Base-by-base conservation (phyloP, 345 rosid genomes). In the Excoecaria cochinchinensis region DNA sequence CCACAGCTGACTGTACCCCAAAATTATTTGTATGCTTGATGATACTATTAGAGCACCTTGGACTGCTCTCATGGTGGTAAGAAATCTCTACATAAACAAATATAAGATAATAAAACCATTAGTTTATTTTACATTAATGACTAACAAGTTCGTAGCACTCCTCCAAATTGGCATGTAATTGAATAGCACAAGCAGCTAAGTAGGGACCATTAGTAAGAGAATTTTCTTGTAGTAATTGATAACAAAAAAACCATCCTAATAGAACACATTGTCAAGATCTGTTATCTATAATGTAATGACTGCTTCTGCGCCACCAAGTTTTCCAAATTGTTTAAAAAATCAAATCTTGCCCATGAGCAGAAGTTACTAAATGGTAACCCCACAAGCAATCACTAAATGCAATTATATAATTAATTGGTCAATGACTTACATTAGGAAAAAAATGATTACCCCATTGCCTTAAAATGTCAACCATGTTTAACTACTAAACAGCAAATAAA, bases 31-130 rank as follows among this genome's bases (percentile, higher is more conserved):
- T 79, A 95, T 82, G 78, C 98, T 95, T 63, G 99, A 95, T 84
- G 98, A 91, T 70, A 95, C 97, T 31, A 95, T 95, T 21, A 95
- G 72, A 48, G 99, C 99, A 55, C 98, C 99, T 89, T 95, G 99
- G 67, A 95, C 97, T 0, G 99, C 99, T 83, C 94, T 93, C 97
- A 93, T 95, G 65, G 99, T 95, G 77, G 80, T 87, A 22, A 89
- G 84, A 83, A 95, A 95, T 79, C 96, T 91, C 99, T 95, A 70
- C 51, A 82, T 17, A 79, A 60, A 67, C 36, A 68, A 39, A 78
- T 0, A 62, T 25, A 62, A 31, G 22, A 13, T 17, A 72, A 21
- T 59, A 25, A 11, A 62, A 46, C 59, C 25, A 68, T 67, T 68
- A 67, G 48, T 75, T 12, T 56, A 22, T 59, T 58, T 46, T 44